Percentiles rank a stretch among this genome's conserved stretches.
These are phyloP conservation scores for Thelephora ganbajun DNA, from an alignment of 768 basidiomycete genomes.

Conservation along the genomic window DNA sequence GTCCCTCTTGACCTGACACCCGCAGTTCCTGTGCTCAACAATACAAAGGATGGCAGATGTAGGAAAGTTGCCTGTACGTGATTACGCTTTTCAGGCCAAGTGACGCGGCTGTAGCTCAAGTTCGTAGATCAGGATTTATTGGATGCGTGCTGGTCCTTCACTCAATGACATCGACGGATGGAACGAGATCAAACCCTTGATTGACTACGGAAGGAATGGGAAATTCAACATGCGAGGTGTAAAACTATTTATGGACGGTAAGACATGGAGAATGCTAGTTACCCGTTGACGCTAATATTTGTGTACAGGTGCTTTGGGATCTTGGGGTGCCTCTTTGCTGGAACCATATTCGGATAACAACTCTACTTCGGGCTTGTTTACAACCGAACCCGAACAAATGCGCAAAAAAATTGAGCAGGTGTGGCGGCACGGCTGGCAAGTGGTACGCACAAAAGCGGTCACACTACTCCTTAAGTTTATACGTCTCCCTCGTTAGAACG, in stretches of 20 bases:
- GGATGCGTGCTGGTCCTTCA: constrained; percentile 34
- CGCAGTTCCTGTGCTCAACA: constrained; percentile 1
- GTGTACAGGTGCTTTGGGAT: constrained; percentile 72
- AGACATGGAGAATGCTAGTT: constrained; percentile 1
- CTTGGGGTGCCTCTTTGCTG: constrained; percentile 82
- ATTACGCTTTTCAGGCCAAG: background rate
- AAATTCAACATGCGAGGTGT: constrained; percentile 48
- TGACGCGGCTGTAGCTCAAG: background rate
- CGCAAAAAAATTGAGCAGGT: constrained; percentile 41
- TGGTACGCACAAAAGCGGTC: constrained; percentile 33
- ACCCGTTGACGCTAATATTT: background rate
- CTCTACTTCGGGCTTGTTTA: constrained; percentile 56
- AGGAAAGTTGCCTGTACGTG: constrained; percentile 51
- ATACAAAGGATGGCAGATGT: constrained; percentile 49
- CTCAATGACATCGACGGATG: constrained; percentile 20
- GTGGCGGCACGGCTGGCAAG: constrained; percentile 69
- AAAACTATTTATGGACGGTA: constrained; percentile 71
- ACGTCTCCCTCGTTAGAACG: constrained; percentile 40
- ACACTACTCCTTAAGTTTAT: background rate
- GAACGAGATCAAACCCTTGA: constrained; percentile 25
- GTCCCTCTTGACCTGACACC: constrained; percentile 9
- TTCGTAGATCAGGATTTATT: constrained; percentile 42
- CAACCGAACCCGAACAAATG: constrained; percentile 38
- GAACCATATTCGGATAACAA: constrained; percentile 78
- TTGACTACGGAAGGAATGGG: constrained; percentile 41